Evolutionary conservation across 306 rosid genomes (phyloP), one percentile per base, ranked within the genome.

Genomic region (Acacia melanoxylon): DNA sequence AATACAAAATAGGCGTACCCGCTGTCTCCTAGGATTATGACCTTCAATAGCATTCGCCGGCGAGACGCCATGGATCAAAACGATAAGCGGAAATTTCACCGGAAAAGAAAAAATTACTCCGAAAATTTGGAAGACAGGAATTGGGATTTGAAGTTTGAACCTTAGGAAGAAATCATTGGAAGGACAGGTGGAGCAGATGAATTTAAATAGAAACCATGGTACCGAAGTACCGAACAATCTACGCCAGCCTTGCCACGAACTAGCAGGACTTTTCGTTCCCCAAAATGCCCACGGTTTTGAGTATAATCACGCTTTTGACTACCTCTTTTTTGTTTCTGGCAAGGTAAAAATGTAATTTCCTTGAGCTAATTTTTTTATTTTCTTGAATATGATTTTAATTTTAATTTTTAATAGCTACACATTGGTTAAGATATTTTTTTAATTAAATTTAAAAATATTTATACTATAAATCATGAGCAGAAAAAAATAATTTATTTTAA

Each of bases 1-100:
- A 74, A 22, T 16, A 44, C 6, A 44, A 74, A 10, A 61, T 52
- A 27, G 29, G 54, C 84, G 78, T 88, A 96, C 99, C 99, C 99
- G 85, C 99, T 96, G 74, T 96, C 99, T 40, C 99, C 99, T 77
- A 93, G 97, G 92, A 96, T 96, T 44, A 96, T 93, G 92, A 96
- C 98, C 91, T 96, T 96, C 44, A 96, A 86, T 22, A 96, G 90
- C 98, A 96, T 93, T 86, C 99, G 99, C 74, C 99, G 88, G 45
- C 99, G 98, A 76, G 99, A 92, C 56, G 99, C 97, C 99, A 96
- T 96, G 61, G 93, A 85, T 85, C 75, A 48, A 65, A 81, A 68
- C n/a, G 33, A 66, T 48, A 19, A 70, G n/a, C 14, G 35, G 56
- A 70, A 72, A 29, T 70, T 52, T 12, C 33, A 35, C 13, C 72